Evolutionary conservation across 1,284 basidiomycete species (phyloP), one percentile per base, ranked within the genome.

Genomic region (Sparassis latifolia): DNA sequence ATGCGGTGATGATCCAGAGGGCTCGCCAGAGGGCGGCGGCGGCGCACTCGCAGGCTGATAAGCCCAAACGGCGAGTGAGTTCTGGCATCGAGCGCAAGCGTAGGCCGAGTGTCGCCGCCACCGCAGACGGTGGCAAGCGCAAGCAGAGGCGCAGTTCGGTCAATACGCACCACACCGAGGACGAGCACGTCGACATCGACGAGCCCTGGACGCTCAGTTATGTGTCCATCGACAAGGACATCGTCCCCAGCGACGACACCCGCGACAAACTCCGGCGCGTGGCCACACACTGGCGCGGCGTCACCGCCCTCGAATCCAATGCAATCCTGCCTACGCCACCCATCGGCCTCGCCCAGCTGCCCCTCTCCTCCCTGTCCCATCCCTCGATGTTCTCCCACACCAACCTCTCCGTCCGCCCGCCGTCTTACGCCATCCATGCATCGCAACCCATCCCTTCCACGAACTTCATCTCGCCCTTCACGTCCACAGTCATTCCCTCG

Each of bases 231-330:
- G 61, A 70, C 2, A 63, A 73, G 33, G 80, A 85, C 58, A 66
- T 79, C 49, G 66, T 86, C 42, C 73, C 77, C 2, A 67, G 75
- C 49, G 67, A 73, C 31, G 68, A 76, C 29, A 77, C 77, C 0
- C 72, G 81, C n/a, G 67, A 72, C 33, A 74, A 72, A 38, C 72
- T 88, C 1, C 72, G 74, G n/a, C 66, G 70, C 12, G 75, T 80
- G n/a, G 82, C 86, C 7, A 73, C 76, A 35, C 68, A 76, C 33
- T 88, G 86, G 85, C 70, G 86, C 5, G 86, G 85, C 1, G 68
- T 87, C 29, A 79, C 79, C n/a, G 83, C 85, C 3, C 69, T 86
- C 53, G 69, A n/a, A 58, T 68, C 29, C 59, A 66, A 45, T 2
- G 59, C 64, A 27, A 63, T 61, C 42, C 63, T 62, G 5, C 63